Conservation (phyloP, 225 moss, liverwort and hornwort species). For the Polytrichum commune region DNA sequence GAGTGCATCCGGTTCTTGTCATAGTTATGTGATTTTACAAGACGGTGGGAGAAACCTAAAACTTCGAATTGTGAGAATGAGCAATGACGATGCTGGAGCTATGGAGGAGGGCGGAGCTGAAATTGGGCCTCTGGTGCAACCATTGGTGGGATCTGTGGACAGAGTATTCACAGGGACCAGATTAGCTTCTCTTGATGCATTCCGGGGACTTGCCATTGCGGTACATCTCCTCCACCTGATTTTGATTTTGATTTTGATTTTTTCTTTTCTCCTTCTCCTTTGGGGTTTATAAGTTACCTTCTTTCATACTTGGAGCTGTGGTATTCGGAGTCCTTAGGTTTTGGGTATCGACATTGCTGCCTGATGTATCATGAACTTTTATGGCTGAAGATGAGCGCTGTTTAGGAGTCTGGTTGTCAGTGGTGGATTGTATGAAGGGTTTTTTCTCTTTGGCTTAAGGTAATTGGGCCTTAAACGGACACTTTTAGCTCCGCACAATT, state of each 20-base stretch:
- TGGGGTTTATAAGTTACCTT: background rate
- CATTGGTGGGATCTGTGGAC: conserved; percentile 22
- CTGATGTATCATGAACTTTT: background rate
- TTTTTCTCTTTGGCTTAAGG: too few species aligned
- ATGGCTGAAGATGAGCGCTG: too few species aligned
- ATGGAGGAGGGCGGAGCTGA: conserved; percentile 21
- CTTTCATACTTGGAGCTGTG: background rate
- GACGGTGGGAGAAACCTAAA: too few species aligned
- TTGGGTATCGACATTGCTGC: background rate
- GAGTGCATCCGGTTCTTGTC: too few species aligned
- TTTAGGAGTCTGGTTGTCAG: too few species aligned
- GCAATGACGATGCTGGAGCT: conserved; percentile 9
- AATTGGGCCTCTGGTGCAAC: conserved; percentile 23
- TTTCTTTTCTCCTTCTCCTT: background rate
- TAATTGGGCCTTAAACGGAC: too few species aligned
- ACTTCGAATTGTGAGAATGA: too few species aligned
- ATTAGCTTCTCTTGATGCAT: conserved; percentile 57
- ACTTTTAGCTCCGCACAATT: too few species aligned
- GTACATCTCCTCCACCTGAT: conserved; percentile 15
- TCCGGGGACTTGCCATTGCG: conserved; percentile 61
- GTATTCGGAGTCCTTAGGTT: background rate
- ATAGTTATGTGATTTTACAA: too few species aligned
- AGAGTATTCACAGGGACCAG: conserved; percentile 3
- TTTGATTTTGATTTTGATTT: background rate
- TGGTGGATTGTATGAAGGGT: too few species aligned